Conservation (phyloP, 495 filamentous ascomycete species). For the Trichocladium antarcticum region DNA sequence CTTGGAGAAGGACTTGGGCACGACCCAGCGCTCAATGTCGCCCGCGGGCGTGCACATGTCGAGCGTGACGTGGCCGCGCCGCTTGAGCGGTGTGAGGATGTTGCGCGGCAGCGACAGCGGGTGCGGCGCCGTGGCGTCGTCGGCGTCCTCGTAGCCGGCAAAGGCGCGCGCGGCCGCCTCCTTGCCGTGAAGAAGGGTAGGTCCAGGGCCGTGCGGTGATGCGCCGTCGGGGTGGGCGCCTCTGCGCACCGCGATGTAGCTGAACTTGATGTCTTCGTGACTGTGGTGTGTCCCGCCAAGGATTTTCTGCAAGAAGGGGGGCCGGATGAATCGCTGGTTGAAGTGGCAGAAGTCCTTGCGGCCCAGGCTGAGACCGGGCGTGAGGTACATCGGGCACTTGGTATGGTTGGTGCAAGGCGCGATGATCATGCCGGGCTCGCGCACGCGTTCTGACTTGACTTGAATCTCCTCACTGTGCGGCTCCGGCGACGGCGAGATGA, state of each 20-base stretch:
- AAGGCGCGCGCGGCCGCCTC: conserved; percentile 29
- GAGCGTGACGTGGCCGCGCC: conserved; percentile 72
- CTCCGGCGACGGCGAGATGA: conserved; percentile 51
- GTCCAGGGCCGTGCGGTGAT: not conserved
- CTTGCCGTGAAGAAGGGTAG: conserved; percentile 14
- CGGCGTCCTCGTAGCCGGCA: conserved; percentile 29
- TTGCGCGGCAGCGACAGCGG: conserved; percentile 65
- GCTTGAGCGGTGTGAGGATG: conserved; percentile 72
- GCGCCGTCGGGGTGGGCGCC: conserved; percentile 32
- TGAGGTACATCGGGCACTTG: conserved; percentile 77
- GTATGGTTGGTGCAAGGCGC: conserved; percentile 91
- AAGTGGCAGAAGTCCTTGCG: conserved; percentile 90
- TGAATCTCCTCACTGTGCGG: conserved; percentile 23
- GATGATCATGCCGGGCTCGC: conserved; percentile 77
- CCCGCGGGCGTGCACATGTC: conserved; percentile 85
- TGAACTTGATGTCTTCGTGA: conserved; percentile 83
- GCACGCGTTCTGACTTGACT: conserved; percentile 16
- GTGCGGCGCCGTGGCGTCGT: conserved; percentile 29
- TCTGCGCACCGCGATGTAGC: conserved; percentile 77
- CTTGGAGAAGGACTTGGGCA: conserved; percentile 68
- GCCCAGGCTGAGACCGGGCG: conserved; percentile 52
- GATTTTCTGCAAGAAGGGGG: conserved; percentile 69
- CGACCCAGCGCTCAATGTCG: conserved; percentile 85
- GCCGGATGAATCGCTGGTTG: conserved; percentile 74
- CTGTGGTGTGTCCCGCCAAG: conserved; percentile 58